Evolutionary conservation across 192 early-diverging fungal genomes (phyloP), one percentile per base, ranked within the genome.

Genomic region (Podila minutissima): DNA sequence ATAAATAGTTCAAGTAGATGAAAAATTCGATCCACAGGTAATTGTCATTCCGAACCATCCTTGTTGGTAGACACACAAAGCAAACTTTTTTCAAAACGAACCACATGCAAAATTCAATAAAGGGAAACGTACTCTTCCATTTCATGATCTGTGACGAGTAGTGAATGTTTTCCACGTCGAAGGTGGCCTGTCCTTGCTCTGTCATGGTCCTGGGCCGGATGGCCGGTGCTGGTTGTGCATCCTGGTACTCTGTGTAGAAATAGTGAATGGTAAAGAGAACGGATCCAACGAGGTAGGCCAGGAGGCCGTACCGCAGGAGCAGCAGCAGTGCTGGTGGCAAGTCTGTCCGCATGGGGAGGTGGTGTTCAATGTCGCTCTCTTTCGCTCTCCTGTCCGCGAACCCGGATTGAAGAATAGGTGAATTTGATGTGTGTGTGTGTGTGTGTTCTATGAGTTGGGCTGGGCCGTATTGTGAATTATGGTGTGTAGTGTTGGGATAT

Each of bases 81-180:
- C 1, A 37, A 35, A 15, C 19, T 33, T 50, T 33, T 50, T 24
- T 37, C 49, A 32, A 53, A 53, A 53, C 20, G 50, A 53, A 53
- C 50, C n/a, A 22, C 50, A 53, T 17, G 5, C 31, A 3, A 62
- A 50, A 22, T 29, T 5, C 8, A 1, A 9, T 7, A 15, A 28
- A 35, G 8, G n/a, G 11, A 41, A 41, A 64, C 67, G 28, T 71
- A 77, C 74, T 71, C 49, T 71, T 66, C 74, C 74, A 77, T 2
- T 20, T 70, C 74, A 77, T 77, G 48, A 77, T 51, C 33, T 77
- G 74, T n/a, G 48, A 51, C 2, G 74, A 77, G 24, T 71, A 71
- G 4, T 69, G 1, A 29, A 77, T 77, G 55, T 77, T 77, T 12
- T 77, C 74, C n/a, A 77, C 74, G 26, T 77, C 74, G 46, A 77